Percentiles rank a stretch among this genome's conserved stretches.
phyloP scores from a whole-genome alignment of 257 asterid genomes.

The Solanum paucissectum region DNA sequence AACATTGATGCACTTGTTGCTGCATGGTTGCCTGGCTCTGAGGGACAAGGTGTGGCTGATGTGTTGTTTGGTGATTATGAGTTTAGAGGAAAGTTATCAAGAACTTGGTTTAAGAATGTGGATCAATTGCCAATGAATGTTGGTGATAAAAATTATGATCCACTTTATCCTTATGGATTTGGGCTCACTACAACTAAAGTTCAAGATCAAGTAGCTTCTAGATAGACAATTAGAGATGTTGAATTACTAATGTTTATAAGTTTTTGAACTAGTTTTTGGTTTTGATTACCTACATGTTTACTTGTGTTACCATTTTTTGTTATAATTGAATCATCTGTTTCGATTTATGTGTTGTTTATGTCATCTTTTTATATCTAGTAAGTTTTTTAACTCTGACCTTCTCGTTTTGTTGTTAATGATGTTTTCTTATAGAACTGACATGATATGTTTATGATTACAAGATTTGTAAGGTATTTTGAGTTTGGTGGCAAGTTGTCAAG shows the following conservation, averaged over 20 bases:
- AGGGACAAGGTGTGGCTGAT: conserved; percentile 57
- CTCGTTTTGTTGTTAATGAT: too few relatives aligned
- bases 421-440: too few relatives aligned
- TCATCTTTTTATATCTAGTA: too few relatives aligned
- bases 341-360: not conserved
- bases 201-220: not conserved
- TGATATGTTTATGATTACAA: too few relatives aligned
- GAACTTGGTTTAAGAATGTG: conserved; percentile 52
- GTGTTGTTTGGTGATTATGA: conserved; percentile 49
- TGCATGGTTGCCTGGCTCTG: conserved; percentile 66
- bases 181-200: conserved; percentile 31
- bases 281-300: not conserved
- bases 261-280: not conserved
- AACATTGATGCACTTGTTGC: conserved; percentile 47
- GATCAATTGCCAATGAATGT: conserved; percentile 56
- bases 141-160: conserved; percentile 45
- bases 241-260: not conserved
- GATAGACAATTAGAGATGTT: not conserved
- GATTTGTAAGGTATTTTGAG: too few relatives aligned
- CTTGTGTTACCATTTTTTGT: not conserved
- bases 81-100: conserved; percentile 38
- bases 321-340: not conserved
- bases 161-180: conserved; percentile 47
- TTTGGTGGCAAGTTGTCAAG: too few relatives aligned
- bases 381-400: too few relatives aligned